Evolutionary conservation across 108 stramenopile species (phyloP).

Genomic region (Fistulifera solaris): DNA sequence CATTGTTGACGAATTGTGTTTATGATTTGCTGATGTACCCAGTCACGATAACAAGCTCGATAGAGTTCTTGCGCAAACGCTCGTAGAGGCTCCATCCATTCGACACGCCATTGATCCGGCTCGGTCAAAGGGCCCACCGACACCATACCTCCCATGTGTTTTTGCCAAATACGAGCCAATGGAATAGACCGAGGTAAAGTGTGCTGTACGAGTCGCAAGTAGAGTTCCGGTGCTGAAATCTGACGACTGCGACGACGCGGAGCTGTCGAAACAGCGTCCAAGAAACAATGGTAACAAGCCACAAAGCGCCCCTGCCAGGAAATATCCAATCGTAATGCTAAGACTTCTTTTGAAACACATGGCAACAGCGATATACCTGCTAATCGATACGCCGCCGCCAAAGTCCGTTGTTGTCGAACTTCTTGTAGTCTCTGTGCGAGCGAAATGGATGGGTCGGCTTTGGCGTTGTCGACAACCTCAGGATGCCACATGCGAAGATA

Average conservation of each 20-base stretch:
- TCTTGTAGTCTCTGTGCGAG: no score
- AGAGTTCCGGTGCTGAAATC: neutral
- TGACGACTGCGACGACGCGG: neutral
- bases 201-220: constrained; percentile 14
- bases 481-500: no score
- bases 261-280: constrained; percentile 3
- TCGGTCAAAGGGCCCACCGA: neutral
- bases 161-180: constrained; percentile 1
- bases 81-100: neutral
- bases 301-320: constrained; percentile 10
- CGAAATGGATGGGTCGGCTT: no score
- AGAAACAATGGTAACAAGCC: constrained; percentile 8
- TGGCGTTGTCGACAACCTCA: no score
- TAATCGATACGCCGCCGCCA: constrained; percentile 9
- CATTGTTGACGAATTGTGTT: no score
- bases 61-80: neutral
- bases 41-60: neutral
- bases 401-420: no score
- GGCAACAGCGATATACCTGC: constrained; percentile 9
- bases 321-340: constrained; percentile 12
- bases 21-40: no score
- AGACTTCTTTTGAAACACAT: constrained; percentile 3
- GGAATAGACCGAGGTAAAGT: constrained; percentile 7
- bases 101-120: neutral
- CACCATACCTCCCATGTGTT: neutral